phyloP scores from a whole-genome alignment of 345 rosid species.

The Eucalyptus microcorys region DNA sequence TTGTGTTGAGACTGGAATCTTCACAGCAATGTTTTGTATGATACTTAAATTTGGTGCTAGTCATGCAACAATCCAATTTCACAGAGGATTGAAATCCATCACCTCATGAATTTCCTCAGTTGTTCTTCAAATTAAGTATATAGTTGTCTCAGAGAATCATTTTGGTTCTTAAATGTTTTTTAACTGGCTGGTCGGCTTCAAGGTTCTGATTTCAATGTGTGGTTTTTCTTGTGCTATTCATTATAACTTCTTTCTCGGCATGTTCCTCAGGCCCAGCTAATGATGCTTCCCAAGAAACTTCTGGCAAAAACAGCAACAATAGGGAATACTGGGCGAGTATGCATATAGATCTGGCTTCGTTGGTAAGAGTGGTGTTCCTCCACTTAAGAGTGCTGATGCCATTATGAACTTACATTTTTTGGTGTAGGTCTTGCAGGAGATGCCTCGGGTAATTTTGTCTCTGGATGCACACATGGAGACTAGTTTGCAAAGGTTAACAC shows the following conservation, averaged over 20 bases:
- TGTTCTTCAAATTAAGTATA: not conserved
- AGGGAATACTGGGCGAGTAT: conserved; percentile 65
- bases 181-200: not conserved
- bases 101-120: not conserved
- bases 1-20: not conserved
- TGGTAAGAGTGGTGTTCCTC: not conserved
- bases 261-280: conserved; percentile 35
- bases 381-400: not conserved
- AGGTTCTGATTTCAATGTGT: not conserved
- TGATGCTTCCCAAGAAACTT: conserved; percentile 73
- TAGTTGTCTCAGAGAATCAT: not conserved
- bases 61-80: not conserved
- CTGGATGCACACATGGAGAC: conserved; percentile 73
- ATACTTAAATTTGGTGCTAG: not conserved
- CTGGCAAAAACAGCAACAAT: conserved; percentile 52
- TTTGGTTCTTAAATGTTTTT: not conserved
- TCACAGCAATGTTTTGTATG: not conserved
- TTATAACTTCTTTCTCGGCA: not conserved
- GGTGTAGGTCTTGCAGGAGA: conserved; percentile 50
- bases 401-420: not conserved
- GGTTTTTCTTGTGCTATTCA: not conserved
- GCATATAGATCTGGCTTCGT: not conserved
- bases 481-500: conserved; percentile 53
- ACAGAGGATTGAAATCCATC: not conserved
- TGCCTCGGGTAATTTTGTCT: conserved; percentile 66